Evolutionary conservation across 306 rosid genomes (phyloP).

Genomic region (Mimosa bimucronata): DNA sequence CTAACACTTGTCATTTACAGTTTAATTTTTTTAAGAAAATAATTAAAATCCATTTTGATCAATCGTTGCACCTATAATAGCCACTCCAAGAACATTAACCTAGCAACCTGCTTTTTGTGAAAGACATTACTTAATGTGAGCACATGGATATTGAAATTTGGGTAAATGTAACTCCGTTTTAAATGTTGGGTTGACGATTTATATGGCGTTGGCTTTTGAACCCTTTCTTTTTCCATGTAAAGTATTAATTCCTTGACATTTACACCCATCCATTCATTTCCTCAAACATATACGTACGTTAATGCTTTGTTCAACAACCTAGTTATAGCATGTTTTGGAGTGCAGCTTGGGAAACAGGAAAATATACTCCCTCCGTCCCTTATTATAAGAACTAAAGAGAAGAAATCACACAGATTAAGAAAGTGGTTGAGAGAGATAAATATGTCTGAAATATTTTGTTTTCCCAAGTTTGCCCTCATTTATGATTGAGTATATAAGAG

Average conservation of each 20-base stretch:
- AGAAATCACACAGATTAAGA: too few species aligned
- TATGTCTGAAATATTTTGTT: too few species aligned
- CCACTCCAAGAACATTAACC: constrained; percentile 41
- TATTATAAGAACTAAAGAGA: too few species aligned
- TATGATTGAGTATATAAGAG: too few species aligned
- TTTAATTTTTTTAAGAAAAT: too few species aligned
- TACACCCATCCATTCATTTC: constrained; percentile 31
- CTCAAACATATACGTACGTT: constrained; percentile 29
- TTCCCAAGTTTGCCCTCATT: too few species aligned
- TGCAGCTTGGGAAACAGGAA: not conserved
- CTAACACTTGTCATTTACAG: not conserved
- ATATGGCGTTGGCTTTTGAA: constrained; percentile 6
- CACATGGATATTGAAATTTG: not conserved
- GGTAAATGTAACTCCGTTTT: not conserved
- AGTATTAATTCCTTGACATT: constrained; percentile 37
- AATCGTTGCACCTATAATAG: not conserved
- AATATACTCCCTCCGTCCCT: too few species aligned
- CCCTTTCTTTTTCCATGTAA: constrained; percentile 17
- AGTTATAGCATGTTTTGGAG: constrained; percentile 12
- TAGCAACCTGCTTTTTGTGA: constrained; percentile 17
- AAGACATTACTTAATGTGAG: constrained; percentile 22
- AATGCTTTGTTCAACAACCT: constrained; percentile 44
- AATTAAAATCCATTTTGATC: not conserved
- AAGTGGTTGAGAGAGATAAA: too few species aligned
- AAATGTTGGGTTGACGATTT: not conserved